These are phyloP conservation scores for Xylaria grammica DNA, from an alignment of 495 filamentous ascomycete species.

Conservation along the genomic window DNA sequence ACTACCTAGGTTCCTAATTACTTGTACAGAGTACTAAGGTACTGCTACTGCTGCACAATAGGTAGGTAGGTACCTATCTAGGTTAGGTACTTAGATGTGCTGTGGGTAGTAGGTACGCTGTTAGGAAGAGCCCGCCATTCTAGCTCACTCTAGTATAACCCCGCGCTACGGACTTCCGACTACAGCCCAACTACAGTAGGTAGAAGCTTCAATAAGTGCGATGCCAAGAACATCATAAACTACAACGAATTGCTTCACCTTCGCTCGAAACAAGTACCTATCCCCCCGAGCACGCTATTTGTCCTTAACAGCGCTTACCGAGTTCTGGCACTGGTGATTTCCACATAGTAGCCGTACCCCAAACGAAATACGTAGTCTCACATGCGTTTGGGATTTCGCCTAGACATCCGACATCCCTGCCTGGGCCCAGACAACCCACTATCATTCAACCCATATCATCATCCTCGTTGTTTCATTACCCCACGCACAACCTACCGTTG, in stretches of 20 bases:
- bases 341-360: background rate
- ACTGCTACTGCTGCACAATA: too few relatives aligned
- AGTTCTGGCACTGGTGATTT: background rate
- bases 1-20: background rate
- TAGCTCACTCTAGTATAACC: constrained; percentile 1
- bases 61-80: too few relatives aligned
- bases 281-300: background rate
- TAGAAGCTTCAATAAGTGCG: constrained; percentile 10
- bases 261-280: background rate
- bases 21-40: too few relatives aligned
- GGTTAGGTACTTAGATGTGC: too few relatives aligned
- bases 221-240: constrained; percentile 1
- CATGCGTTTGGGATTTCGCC: background rate
- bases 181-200: background rate
- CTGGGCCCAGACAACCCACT: background rate
- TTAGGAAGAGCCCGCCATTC: too few relatives aligned
- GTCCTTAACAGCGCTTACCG: too few relatives aligned
- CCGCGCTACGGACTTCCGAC: constrained; percentile 5
- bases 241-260: constrained; percentile 2
- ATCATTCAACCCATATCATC: background rate
- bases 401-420: constrained; percentile 1
- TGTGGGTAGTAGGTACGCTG: too few relatives aligned
- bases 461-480: background rate
- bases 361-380: too few relatives aligned
- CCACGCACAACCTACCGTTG: too few relatives aligned